phyloP scores from a whole-genome alignment of 2,329 filamentous ascomycete genomes.

The Claviceps sp. region DNA sequence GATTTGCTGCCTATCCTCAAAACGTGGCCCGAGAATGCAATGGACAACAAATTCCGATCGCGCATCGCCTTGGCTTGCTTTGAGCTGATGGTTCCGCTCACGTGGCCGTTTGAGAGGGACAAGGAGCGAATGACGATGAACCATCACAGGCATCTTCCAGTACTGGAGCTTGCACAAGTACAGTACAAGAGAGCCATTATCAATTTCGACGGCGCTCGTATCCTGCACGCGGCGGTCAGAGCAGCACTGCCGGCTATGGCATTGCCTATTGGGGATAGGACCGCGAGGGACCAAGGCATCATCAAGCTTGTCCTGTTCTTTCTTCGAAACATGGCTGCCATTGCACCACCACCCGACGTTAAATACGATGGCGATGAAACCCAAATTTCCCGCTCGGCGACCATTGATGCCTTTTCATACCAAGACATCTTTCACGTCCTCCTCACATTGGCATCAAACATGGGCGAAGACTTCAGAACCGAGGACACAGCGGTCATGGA shows the following conservation, averaged over 20 bases:
- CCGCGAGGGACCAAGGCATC: constrained; percentile 73
- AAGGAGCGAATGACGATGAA: constrained; percentile 77
- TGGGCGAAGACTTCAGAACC: constrained; percentile 81
- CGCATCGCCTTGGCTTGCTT: constrained; percentile 74
- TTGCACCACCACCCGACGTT: constrained; percentile 58
- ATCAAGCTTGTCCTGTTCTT: constrained; percentile 86
- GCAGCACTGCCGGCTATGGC: constrained; percentile 80
- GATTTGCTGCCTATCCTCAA: constrained; percentile 85
- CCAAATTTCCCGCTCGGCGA: constrained; percentile 75
- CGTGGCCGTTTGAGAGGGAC: constrained; percentile 81
- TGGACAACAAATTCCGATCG: constrained; percentile 61
- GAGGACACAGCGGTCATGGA: constrained; percentile 88
- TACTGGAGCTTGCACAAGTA: constrained; percentile 76
- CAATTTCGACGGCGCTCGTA: constrained; percentile 63
- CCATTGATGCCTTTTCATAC: constrained; percentile 77
- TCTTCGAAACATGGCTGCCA: constrained; percentile 77
- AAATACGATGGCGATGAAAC: constrained; percentile 78
- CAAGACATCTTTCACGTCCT: constrained; percentile 84
- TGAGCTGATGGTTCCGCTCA: constrained; percentile 82
- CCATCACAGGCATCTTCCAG: constrained; percentile 82
- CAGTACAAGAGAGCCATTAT: constrained; percentile 82
- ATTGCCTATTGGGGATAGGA: constrained; percentile 59
- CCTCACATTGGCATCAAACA: constrained; percentile 78
- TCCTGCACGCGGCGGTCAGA: constrained; percentile 70
- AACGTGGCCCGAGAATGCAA: constrained; percentile 60